A percentile compares a stretch with the other conserved stretches of the same genome.
Conservation (phyloP, 257 asterid species). For the Thymus quinquecostatus region DNA sequence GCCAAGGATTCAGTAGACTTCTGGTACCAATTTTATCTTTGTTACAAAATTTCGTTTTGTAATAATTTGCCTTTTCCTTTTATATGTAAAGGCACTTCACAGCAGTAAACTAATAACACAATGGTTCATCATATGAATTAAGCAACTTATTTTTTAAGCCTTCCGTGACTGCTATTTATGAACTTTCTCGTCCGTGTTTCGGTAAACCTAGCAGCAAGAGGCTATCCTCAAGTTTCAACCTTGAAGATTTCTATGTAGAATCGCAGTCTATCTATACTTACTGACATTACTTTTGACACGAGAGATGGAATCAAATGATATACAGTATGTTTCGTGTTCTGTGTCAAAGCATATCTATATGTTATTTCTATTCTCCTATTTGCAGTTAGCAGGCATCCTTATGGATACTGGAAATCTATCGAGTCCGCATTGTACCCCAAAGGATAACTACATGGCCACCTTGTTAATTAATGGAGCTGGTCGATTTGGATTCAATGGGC, state of each 20-base stretch:
- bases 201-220: background rate
- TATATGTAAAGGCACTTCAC: background rate
- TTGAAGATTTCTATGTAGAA: slow-evolving; percentile 16
- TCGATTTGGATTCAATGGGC: slow-evolving; percentile 78
- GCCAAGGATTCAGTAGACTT: slow-evolving; percentile 80
- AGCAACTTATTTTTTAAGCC: background rate
- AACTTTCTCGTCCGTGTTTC: slow-evolving; percentile 6
- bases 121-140: background rate
- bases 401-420: slow-evolving; percentile 75
- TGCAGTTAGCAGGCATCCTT: slow-evolving; percentile 85
- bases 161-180: background rate
- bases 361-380: slow-evolving; percentile 12
- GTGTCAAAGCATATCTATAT: background rate
- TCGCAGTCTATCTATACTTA: background rate
- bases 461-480: slow-evolving; percentile 86
- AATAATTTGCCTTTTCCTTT: background rate
- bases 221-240: slow-evolving; percentile 8
- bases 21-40: slow-evolving; percentile 48
- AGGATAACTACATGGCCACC: slow-evolving; percentile 81
- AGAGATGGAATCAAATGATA: slow-evolving; percentile 4
- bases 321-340: background rate
- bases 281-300: slow-evolving; percentile 9
- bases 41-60: background rate
- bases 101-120: background rate
- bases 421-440: slow-evolving; percentile 52